Base-by-base conservation (phyloP, 2,329 filamentous ascomycete genomes). In the Immersiporthe knoxdaviesiana region DNA sequence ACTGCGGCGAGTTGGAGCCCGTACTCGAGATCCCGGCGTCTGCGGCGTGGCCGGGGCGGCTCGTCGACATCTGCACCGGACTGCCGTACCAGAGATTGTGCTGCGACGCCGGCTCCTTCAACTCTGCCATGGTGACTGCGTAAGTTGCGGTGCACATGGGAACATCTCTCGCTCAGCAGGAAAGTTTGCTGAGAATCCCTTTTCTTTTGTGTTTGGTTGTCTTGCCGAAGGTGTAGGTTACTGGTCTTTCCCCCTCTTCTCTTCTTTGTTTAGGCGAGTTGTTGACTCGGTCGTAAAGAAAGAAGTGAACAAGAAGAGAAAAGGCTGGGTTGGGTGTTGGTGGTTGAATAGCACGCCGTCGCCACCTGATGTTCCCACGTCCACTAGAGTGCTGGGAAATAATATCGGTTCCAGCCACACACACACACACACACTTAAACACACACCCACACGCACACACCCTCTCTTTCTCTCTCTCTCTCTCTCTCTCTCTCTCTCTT, bases 141-240 rank as follows among this genome's bases (percentile, higher is more conserved):
- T 88, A 87, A 74, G 85, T 86, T 79, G 85, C 85, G 81, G 85
- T 86, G 82, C 86, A 87, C 85, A 88, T 88, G 84, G 80, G 84
- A 82, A 77, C 84, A 85, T 87, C 76, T 81, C 82, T 77, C 71
- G 74, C 72, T 71, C 67, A 71, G 67, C 62, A 70, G 72, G 66
- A 70, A 70, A 68, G 47, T 30, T 44, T 58, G 27, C 52, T 60
- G 54, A n/a, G n/a, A 59, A 66, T 21, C 21, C 18, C 27, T 59
- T 18, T 47, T 47, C 6, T n/a, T 44, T 47, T 8, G 35, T 35
- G 35, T 10, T n/a, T n/a, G 35, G 35, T 35, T 35, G 35, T 3
- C 8, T 35, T 3, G 35, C 8, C 8, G 35, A n/a, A n/a, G n/a
- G n/a, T n/a, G 35, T 35, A 4, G 35, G 35, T 35, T n/a, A n/a